These are phyloP conservation scores for Chytriomyces sp. DNA, from an alignment of 192 early-diverging fungal species.

Conservation along the genomic window DNA sequence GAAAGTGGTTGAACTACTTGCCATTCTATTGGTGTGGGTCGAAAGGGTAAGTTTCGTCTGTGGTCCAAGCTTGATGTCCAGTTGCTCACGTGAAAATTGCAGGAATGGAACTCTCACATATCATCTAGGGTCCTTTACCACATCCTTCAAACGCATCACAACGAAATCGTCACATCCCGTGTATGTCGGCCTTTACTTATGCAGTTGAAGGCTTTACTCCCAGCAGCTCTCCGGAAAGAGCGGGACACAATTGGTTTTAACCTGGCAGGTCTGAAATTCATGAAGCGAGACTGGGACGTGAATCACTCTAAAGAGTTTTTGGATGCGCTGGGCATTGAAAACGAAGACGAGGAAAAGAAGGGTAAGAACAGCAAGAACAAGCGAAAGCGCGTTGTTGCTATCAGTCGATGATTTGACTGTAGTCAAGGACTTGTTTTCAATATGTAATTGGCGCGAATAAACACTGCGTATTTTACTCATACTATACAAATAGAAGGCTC, in stretches of 20 bases:
- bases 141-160: slow-evolving; percentile 84
- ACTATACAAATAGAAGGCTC: no score
- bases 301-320: slow-evolving; percentile 35
- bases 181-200: slow-evolving; percentile 75
- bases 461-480: no score
- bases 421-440: neutral
- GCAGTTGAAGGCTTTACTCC: slow-evolving; percentile 69
- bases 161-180: slow-evolving; percentile 83
- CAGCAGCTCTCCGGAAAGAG: slow-evolving; percentile 65
- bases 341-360: slow-evolving; percentile 12
- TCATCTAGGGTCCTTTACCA: slow-evolving; percentile 84
- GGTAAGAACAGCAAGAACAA: slow-evolving; percentile 30
- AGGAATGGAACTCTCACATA: slow-evolving; percentile 76
- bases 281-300: slow-evolving; percentile 77
- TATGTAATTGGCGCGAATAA: neutral
- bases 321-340: slow-evolving; percentile 20
- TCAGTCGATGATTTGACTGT: slow-evolving; percentile 17
- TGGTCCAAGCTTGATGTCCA: slow-evolving; percentile 7
- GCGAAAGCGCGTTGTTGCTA: slow-evolving; percentile 25
- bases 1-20: slow-evolving; percentile 76
- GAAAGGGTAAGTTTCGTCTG: slow-evolving; percentile 59
- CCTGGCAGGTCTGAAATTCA: slow-evolving; percentile 75
- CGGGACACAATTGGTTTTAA: slow-evolving; percentile 89
- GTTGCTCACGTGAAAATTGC: neutral
- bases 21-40: slow-evolving; percentile 80